These are phyloP conservation scores for Ajuga chamaepitys DNA, from an alignment of 257 asterid genomes.

Conservation along the genomic window DNA sequence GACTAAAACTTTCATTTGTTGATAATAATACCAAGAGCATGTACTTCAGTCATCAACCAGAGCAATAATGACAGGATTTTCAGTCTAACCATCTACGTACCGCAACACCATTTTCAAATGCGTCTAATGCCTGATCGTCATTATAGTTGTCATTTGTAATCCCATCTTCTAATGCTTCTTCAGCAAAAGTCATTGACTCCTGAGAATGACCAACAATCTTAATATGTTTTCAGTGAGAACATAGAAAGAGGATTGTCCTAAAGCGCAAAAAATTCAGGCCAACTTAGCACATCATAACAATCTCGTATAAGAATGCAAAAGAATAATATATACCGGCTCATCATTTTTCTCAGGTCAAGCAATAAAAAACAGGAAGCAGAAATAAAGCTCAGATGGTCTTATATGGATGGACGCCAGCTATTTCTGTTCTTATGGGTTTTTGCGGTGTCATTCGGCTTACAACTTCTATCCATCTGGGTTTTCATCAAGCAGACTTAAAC, in stretches of 20 bases:
- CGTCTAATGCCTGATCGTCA: conserved; percentile 63
- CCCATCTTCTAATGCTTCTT: conserved; percentile 27
- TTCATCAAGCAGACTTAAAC: neutral
- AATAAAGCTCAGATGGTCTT: neutral
- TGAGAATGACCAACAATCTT: conserved; percentile 17
- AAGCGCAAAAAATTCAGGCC: neutral
- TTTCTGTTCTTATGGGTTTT: neutral
- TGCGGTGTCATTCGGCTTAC: neutral
- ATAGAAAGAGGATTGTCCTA: neutral
- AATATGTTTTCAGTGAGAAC: neutral
- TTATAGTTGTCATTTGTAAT: conserved; percentile 23
- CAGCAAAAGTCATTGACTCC: conserved; percentile 40
- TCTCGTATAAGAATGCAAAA: neutral
- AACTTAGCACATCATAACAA: neutral
- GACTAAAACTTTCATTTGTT: neutral
- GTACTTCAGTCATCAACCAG: neutral
- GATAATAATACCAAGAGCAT: neutral
- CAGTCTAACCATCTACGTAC: conserved; percentile 35
- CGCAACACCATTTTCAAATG: conserved; percentile 54
- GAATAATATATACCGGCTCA: neutral
- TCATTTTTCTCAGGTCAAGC: neutral
- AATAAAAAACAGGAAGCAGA: neutral
- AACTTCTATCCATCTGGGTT: neutral
- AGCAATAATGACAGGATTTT: neutral
- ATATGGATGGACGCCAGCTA: neutral